Evolutionary conservation across 2,329 filamentous ascomycete species (phyloP), one percentile per base, ranked within the genome.

Genomic region (Colletotrichum australisinense): DNA sequence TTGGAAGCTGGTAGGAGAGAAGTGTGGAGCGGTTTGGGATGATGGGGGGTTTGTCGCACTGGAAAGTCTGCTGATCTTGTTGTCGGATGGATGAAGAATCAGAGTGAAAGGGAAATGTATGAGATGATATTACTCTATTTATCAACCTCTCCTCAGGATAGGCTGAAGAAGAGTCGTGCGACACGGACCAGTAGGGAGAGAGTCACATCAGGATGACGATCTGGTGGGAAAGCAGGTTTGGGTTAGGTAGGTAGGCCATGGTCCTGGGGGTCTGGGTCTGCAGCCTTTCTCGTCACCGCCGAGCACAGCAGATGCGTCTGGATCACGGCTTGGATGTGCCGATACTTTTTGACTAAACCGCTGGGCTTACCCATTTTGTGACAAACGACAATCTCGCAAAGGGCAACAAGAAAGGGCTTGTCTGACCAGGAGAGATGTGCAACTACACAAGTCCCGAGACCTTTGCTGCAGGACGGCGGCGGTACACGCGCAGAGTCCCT

Each of bases 161-260:
- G 16, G 64, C 53, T 55, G 59, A 60, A 64, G 64, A 63, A 46
- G 28, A 12, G 4, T 35, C 11, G 57, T 66, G 42, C 32, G 62
- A 30, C 35, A 30, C 46, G 53, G 53, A 16, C 53, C 59, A 35
- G 53, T n/a, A 32, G 11, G 32, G 16, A 14, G 26, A 35, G 60
- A 65, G 59, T 56, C 72, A 65, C 63, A 67, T 72, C 67, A 71
- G 53, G 57, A 59, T 64, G 59, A 67, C 64, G 67, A 22, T 24
- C 28, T 3, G 28, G 6, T 2, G 24, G 26, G 30, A 65, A 73
- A 73, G 67, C 74, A 71, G 74, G 74, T 74, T 74, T 75, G 74
- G 74, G 74, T 74, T 69, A 67, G 74, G 9, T 28, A 24, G 19
- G 38, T 24, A 26, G 7, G 19, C n/a, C 35, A 42, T 42, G 38